Conservation (phyloP, 768 basidiomycete genomes). For the Boletus vermiculosoides region DNA sequence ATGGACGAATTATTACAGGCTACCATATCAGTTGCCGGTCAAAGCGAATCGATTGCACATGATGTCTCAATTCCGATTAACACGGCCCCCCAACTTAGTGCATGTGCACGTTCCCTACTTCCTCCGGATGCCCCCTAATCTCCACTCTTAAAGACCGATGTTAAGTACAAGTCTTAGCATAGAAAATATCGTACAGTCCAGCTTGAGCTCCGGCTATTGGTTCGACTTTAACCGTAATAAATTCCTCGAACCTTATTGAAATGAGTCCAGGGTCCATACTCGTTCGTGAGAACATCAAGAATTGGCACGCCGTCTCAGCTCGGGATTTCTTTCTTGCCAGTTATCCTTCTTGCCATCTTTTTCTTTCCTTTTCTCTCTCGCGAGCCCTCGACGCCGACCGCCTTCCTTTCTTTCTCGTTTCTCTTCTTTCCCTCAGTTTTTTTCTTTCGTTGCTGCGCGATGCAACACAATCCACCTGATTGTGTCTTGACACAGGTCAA, state of each 20-base stretch:
- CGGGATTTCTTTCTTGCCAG: background rate
- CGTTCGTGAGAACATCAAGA: constrained; percentile 8
- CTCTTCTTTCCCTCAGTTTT: background rate
- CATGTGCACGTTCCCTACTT: too few relatives aligned
- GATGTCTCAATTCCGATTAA: background rate
- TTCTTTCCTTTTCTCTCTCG: background rate
- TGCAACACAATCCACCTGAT: constrained; percentile 12
- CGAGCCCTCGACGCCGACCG: background rate
- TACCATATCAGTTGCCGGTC: too few relatives aligned
- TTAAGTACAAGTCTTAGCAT: background rate
- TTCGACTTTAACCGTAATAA: background rate
- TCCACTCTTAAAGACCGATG: background rate
- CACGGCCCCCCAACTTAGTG: background rate
- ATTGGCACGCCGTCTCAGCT: background rate
- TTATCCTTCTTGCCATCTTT: background rate
- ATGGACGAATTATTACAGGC: too few relatives aligned
- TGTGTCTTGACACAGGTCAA: constrained; percentile 19
- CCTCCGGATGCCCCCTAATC: background rate
- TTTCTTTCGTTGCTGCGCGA: constrained; percentile 3
- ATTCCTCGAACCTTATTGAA: background rate
- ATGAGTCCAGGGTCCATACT: background rate
- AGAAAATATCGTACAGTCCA: background rate
- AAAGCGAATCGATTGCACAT: too few relatives aligned
- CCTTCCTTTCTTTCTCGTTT: background rate
- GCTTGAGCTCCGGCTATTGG: background rate